These are phyloP conservation scores for Sugiyamaella neomexicana DNA, from an alignment of 1,139 yeast species.

Conservation along the genomic window DNA sequence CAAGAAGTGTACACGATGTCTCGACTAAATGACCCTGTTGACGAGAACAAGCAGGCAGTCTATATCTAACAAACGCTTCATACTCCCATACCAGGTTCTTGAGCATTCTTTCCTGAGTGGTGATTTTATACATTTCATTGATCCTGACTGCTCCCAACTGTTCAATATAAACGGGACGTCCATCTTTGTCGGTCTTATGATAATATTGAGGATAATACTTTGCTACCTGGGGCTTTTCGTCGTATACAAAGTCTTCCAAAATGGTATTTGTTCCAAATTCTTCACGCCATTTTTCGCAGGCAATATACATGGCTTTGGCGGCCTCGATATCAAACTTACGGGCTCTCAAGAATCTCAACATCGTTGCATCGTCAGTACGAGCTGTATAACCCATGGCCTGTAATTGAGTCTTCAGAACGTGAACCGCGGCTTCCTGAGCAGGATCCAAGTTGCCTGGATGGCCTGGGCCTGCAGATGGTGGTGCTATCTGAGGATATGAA, in stretches of 20 bases:
- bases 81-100: slow-evolving; percentile 97
- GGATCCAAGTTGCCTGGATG: slow-evolving; percentile 77
- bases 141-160: slow-evolving; percentile 90
- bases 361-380: slow-evolving; percentile 85
- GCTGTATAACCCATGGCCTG: slow-evolving; percentile 63
- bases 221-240: slow-evolving; percentile 88
- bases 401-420: slow-evolving; percentile 58
- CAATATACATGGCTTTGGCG: slow-evolving; percentile 78
- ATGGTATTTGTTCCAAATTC: slow-evolving; percentile 86
- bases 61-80: slow-evolving; percentile 77
- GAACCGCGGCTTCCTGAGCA: slow-evolving; percentile 62
- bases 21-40: slow-evolving; percentile 74
- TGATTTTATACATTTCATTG: slow-evolving; percentile 86
- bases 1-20: slow-evolving; percentile 95
- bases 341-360: slow-evolving; percentile 89
- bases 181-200: slow-evolving; percentile 95
- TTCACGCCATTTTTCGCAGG: slow-evolving; percentile 90
- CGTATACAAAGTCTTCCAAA: slow-evolving; percentile 80
- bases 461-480: slow-evolving; percentile 68
- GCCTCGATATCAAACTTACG: slow-evolving; percentile 84
- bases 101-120: slow-evolving; percentile 94
- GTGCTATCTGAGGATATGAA: slow-evolving; percentile 65
- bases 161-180: slow-evolving; percentile 93
- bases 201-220: slow-evolving; percentile 92
- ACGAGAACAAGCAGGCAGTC: slow-evolving; percentile 95